Base-by-base conservation (phyloP, 768 basidiomycete species). In the Boletus sp. region DNA sequence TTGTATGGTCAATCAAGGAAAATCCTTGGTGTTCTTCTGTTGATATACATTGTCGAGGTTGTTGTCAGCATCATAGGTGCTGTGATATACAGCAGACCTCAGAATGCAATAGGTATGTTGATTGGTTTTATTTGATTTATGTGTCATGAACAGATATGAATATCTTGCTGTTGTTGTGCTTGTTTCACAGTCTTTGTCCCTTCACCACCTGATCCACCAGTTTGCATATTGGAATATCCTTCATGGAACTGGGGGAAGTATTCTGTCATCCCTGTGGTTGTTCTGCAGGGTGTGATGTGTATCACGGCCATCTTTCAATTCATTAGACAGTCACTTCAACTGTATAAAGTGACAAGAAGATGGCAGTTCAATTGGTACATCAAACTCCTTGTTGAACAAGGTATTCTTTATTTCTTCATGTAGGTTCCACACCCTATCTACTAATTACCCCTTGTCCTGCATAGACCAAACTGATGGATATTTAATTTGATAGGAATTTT, bases 351-450 rank as follows among this genome's bases (percentile, higher is more conserved):
- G 21, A 53, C 42, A 13, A 30, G 9, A 33, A 40, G 13, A 35
- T 60, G 56, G 56, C 44, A 53, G 2, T 34, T 42, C 13, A 58
- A 60, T n/a, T 23, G 30, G n/a, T 58, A 58, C 29, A 10, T 60
- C 13, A 17, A 39, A 15, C 48, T 60, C 5, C 41, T 60, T 11
- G 21, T 38, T 17, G 32, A 39, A 3, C 48, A 60, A 23, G 56
- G 58, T 2, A 27, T 58, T n/a, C 2, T 58, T 2, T 60, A 60
- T 21, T 60, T 60, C 7, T 0, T 47, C 11, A 14, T 54, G 58
- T 60, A 23, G 3, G 56, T 50, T 14, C 21, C 17, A 25, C 23
- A 3, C 0, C 6, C 3, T 19, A 4, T 23, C 10, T 44, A 25
- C 25, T 25, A 25, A 25, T 25, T 5, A 25, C 2, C 19, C 10